Percentiles rank a stretch among this genome's conserved stretches.
phyloP scores from a whole-genome alignment of 805 yeast genomes.

The Pichia heedii region DNA sequence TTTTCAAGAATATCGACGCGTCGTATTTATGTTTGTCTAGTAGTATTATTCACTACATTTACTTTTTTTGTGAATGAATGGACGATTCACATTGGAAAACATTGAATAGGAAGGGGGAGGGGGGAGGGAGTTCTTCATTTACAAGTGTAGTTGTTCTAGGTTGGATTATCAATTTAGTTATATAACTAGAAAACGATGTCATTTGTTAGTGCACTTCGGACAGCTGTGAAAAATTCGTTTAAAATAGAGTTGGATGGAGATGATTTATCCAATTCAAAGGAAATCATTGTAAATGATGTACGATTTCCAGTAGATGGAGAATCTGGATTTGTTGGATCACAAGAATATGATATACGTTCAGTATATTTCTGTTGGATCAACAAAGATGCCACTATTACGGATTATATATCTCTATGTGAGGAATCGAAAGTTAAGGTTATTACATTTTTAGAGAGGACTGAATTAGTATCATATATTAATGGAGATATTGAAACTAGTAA shows the following conservation, averaged over 20 bases:
- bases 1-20: no score
- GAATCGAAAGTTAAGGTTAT: slow-evolving; percentile 56
- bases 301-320: background rate
- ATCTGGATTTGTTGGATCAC: slow-evolving; percentile 32
- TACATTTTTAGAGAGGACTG: slow-evolving; percentile 78
- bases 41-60: no score
- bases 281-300: background rate
- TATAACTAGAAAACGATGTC: background rate
- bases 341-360: slow-evolving; percentile 39
- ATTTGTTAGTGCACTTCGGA: background rate
- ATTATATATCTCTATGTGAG: slow-evolving; percentile 68
- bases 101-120: no score
- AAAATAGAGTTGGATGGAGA: background rate
- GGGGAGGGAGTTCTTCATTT: no score
- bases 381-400: slow-evolving; percentile 67
- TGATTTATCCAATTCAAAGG: background rate
- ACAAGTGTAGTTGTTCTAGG: no score
- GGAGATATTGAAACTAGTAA: slow-evolving; percentile 58
- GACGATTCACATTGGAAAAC: no score
- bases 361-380: slow-evolving; percentile 73
- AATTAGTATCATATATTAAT: slow-evolving; percentile 70
- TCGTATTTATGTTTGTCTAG: no score
- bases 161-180: no score
- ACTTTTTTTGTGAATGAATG: no score
- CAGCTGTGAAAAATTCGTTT: background rate